Percentiles rank a stretch among this genome's conserved stretches.
Evolutionary conservation across 2,329 filamentous ascomycete species (phyloP).

Genomic region (Penicillium freii): DNA sequence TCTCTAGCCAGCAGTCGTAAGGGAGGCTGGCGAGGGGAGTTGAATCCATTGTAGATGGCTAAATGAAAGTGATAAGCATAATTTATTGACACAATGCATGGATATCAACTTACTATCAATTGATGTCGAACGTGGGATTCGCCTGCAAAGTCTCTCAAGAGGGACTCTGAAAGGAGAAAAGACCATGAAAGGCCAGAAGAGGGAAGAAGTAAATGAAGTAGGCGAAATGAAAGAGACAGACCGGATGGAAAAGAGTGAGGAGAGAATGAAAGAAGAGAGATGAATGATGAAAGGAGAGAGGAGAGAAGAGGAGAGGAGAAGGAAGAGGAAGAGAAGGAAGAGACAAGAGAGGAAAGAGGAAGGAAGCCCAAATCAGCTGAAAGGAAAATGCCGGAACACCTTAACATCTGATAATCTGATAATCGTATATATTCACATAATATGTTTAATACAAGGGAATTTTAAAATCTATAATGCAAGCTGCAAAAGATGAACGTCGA

Average conservation of each 20-base stretch:
- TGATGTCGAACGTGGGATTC: not conserved
- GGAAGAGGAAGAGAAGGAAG: not conserved
- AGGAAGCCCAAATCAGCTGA: not conserved
- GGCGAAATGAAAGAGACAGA: not conserved
- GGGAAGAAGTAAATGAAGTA: not conserved
- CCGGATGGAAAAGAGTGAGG: not conserved
- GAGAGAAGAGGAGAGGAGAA: not conserved
- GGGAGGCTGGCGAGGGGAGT: not conserved
- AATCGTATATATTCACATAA: not conserved
- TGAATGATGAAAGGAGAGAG: not conserved
- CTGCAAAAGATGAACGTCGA: conserved; percentile 34
- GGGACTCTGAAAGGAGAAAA: not conserved
- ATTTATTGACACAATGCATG: not conserved
- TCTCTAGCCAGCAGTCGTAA: not conserved
- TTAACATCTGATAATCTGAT: not conserved
- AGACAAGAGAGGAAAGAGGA: not conserved
- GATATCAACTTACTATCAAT: not conserved
- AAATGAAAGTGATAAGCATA: not conserved
- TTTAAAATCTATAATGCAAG: conserved; percentile 39
- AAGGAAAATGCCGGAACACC: not conserved
- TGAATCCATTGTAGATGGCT: not conserved
- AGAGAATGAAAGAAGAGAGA: not conserved
- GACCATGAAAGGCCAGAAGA: not conserved
- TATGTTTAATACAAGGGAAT: conserved; percentile 24
- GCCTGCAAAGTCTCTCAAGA: not conserved